These are phyloP conservation scores for Tylopilus rubrobrunneus DNA, from an alignment of 768 basidiomycete species.

Conservation along the genomic window DNA sequence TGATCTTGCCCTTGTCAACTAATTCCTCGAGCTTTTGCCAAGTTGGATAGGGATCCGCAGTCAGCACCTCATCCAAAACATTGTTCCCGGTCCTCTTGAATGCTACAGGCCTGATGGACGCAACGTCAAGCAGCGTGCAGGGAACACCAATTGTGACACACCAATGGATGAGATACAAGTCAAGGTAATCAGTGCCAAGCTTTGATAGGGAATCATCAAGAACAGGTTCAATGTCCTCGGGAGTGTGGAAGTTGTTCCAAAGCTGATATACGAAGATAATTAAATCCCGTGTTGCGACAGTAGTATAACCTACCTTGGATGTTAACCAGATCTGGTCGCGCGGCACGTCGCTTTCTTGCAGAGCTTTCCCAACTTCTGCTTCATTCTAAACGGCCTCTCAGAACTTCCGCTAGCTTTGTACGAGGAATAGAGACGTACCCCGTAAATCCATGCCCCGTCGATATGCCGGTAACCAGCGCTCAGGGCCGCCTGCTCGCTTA, in stretches of 20 bases:
- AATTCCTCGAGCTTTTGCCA: slow-evolving; percentile 80
- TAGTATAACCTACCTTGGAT: slow-evolving; percentile 40
- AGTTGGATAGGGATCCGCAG: slow-evolving; percentile 69
- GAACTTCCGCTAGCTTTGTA: neutral
- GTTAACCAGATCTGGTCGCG: slow-evolving; percentile 68
- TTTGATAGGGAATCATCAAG: slow-evolving; percentile 62
- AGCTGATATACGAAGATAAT: slow-evolving; percentile 36
- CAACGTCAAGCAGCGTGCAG: neutral
- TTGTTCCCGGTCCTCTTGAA: slow-evolving; percentile 51
- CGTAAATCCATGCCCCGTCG: slow-evolving; percentile 70
- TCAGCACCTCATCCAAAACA: slow-evolving; percentile 50
- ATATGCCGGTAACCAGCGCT: slow-evolving; percentile 66
- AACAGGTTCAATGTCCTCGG: slow-evolving; percentile 63
- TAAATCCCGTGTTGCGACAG: neutral
- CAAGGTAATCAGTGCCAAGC: slow-evolving; percentile 68
- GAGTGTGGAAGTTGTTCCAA: slow-evolving; percentile 75
- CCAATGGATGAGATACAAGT: slow-evolving; percentile 83
- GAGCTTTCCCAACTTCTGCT: slow-evolving; percentile 60
- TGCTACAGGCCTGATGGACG: slow-evolving; percentile 55
- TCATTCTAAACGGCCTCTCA: slow-evolving; percentile 48
- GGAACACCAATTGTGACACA: slow-evolving; percentile 24
- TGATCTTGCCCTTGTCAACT: slow-evolving; percentile 71
- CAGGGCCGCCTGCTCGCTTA: slow-evolving; percentile 45
- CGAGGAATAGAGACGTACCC: slow-evolving; percentile 34
- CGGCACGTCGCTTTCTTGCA: slow-evolving; percentile 55